Conservation (phyloP, 306 rosid species). For the Echinosophora koreensis region DNA sequence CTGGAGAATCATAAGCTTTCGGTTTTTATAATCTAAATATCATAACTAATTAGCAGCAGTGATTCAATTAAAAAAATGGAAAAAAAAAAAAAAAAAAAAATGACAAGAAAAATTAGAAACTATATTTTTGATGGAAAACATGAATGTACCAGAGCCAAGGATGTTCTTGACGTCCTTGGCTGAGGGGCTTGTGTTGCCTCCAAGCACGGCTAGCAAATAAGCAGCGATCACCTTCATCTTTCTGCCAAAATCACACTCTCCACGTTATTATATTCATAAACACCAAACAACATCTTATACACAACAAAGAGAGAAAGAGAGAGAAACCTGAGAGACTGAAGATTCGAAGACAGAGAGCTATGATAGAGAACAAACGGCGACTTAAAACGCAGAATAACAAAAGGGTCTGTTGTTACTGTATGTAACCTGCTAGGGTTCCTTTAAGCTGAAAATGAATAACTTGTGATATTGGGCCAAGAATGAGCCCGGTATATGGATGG, state of each 20-base stretch:
- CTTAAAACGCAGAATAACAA: background rate
- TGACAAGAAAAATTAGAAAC: background rate
- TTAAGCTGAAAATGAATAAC: background rate
- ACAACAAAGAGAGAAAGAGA: background rate
- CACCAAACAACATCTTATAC: background rate
- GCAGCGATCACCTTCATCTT: conserved; percentile 77
- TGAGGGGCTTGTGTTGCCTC: conserved; percentile 65
- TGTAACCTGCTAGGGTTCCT: conserved; percentile 13
- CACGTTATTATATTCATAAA: background rate
- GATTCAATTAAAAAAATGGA: background rate
- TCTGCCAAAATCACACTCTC: conserved; percentile 11
- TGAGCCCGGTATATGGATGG: background rate
- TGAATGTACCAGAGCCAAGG: conserved; percentile 50
- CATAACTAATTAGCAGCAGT: background rate
- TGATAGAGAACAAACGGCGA: background rate
- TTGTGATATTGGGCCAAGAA: background rate
- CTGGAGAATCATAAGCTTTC: background rate
- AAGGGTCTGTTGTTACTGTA: background rate
- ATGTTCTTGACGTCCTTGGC: conserved; percentile 53
- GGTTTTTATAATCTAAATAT: background rate
- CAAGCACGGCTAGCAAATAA: conserved; percentile 67
- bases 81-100: background rate
- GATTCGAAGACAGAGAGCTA: background rate
- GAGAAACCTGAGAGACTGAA: background rate
- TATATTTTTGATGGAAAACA: background rate